Percentiles rank a stretch among this genome's conserved stretches.
phyloP scores from a whole-genome alignment of 1,139 yeast species.

The Scheffersomyces parashehatae region DNA sequence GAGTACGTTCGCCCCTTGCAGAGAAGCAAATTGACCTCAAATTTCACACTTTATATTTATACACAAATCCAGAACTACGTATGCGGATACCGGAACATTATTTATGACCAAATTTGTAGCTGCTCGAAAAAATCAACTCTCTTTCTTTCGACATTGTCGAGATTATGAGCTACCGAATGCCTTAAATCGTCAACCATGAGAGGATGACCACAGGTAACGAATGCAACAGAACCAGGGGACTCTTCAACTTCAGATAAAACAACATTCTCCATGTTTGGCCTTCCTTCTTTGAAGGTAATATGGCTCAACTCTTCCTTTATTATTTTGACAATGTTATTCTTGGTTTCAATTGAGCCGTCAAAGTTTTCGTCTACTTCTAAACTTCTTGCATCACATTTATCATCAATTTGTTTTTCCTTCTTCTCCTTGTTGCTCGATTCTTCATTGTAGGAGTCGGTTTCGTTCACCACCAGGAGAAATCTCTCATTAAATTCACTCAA shows the following conservation, averaged over 20 bases:
- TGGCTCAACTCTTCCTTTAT: constrained; percentile 19
- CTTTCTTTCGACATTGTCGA: constrained; percentile 19
- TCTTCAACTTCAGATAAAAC: constrained; percentile 26
- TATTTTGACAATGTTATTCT: constrained; percentile 7
- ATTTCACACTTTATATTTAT: too few species aligned
- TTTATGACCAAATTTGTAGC: constrained; percentile 28
- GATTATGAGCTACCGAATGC: constrained; percentile 29
- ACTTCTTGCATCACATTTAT: neutral
- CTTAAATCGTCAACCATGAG: constrained; percentile 34
- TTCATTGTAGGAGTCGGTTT: too few species aligned
- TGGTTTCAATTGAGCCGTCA: constrained; percentile 1
- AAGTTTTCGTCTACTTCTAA: neutral
- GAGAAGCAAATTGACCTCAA: too few species aligned
- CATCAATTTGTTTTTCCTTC: too few species aligned
- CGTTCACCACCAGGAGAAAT: too few species aligned
- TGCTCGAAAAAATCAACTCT: constrained; percentile 31
- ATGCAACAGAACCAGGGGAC: constrained; percentile 18
- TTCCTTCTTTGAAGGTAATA: constrained; percentile 28
- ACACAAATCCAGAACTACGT: too few species aligned
- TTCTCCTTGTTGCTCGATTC: too few species aligned
- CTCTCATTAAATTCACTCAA: constrained; percentile 12
- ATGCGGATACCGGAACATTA: too few species aligned
- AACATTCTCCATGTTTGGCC: constrained; percentile 29
- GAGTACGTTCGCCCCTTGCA: too few species aligned
- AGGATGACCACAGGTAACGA: constrained; percentile 33